A percentile compares a stretch with the other conserved stretches of the same genome.
Conservation (phyloP, 768 basidiomycete genomes). For the Tulasnella sp. region DNA sequence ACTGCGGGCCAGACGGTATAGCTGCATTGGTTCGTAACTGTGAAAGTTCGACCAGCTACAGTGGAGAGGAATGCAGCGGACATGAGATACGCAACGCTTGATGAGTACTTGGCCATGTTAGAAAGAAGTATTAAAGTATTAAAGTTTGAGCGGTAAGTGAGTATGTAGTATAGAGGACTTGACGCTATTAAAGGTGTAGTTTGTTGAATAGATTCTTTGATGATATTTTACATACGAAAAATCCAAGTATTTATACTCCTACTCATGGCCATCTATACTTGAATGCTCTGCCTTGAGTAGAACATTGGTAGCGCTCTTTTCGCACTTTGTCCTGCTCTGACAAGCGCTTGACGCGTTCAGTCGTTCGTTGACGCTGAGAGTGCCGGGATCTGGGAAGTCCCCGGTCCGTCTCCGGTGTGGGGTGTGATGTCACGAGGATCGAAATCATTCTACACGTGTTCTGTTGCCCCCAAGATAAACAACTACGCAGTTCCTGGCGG, state of each 20-base stretch:
- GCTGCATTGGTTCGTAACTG: slow-evolving; percentile 38
- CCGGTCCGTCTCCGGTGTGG: too few relatives aligned
- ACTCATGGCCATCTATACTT: neutral
- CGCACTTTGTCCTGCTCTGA: neutral
- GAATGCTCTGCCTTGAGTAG: neutral
- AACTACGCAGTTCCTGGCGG: too few relatives aligned
- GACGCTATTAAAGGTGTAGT: neutral
- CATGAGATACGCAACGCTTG: too few relatives aligned
- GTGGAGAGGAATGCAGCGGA: slow-evolving; percentile 15
- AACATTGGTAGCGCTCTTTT: neutral
- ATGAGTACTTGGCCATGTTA: too few relatives aligned
- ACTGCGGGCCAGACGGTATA: slow-evolving; percentile 50
- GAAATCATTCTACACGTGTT: too few relatives aligned
- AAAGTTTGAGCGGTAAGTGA: neutral
- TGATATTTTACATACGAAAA: slow-evolving; percentile 2
- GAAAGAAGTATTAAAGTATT: too few relatives aligned
- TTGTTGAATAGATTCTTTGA: neutral
- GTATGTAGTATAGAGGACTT: neutral
- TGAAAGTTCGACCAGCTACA: slow-evolving; percentile 39
- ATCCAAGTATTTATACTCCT: too few relatives aligned
- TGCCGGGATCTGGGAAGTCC: too few relatives aligned
- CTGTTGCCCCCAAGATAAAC: too few relatives aligned
- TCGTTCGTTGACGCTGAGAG: too few relatives aligned
- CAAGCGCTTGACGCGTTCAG: too few relatives aligned
- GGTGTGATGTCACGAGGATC: too few relatives aligned